Evolutionary conservation across 768 basidiomycete species (phyloP), one percentile per base, ranked within the genome.

Genomic region (Roridomyces roridus): DNA sequence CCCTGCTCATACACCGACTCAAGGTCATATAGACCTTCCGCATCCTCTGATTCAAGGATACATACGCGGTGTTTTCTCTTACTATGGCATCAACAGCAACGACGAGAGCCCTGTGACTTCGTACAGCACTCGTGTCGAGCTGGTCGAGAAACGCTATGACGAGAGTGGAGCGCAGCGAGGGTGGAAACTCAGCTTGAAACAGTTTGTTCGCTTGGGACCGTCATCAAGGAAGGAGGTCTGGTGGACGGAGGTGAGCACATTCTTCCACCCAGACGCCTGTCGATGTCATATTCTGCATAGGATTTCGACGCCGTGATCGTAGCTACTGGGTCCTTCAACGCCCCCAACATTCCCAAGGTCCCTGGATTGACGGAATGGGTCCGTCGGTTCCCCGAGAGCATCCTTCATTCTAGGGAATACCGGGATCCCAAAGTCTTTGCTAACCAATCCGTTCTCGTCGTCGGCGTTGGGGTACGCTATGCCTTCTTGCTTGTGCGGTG

Each of bases 91-190:
- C 37, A 35, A 44, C 21, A 29, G 35, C 45, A 42, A 47, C 43
- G 42, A 55, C 53, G 42, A 23, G 20, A 26, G 47, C 37, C 68
- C 72, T 0, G 64, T 72, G 18, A 57, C 74, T 3, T 70, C 72
- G 4, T 80, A 76, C 65, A 78, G 79, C 62, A 82, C 81, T 0
- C 76, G 80, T 7, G 79, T 83, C 2, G 80, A 82, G 51, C 68
- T 63, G 17, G 67, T 77, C 23, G 72, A 79, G 55, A 82, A 81
- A 55, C 60, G 68, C 2, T 46, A 62, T 18, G 65, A 72, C 50
- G 62, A 43, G 8, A 35, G 56, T 25, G 71, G 72, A 0, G 45
- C 69, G 28, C 67, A 74, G 26, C 60, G 60, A 15, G 75, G 76
- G 6, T 76, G 74, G 75, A 70, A 62, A 0, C 50, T 76, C 11